Evolutionary conservation across 2,329 filamentous ascomycete species (phyloP).

Genomic region (Penicillium sp.): DNA sequence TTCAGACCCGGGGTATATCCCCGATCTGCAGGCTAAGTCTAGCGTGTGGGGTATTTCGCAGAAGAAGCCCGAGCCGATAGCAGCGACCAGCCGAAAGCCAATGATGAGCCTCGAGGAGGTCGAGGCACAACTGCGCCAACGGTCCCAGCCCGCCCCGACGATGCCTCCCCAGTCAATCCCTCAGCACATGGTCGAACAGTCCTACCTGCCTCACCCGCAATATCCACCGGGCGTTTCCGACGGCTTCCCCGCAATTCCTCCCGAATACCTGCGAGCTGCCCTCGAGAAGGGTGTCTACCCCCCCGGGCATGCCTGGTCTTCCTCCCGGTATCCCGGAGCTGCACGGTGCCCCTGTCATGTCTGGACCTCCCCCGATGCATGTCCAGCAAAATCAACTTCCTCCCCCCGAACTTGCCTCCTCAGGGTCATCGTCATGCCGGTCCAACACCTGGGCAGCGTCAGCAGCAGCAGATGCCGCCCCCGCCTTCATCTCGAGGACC

Average conservation of each 20-base stretch:
- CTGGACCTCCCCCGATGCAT: constrained; percentile 67
- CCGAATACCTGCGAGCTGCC: constrained; percentile 54
- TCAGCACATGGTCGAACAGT: constrained; percentile 34
- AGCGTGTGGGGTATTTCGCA: constrained; percentile 81
- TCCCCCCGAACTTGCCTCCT: constrained; percentile 49
- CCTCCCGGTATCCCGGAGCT: constrained; percentile 49
- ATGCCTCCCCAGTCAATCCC: constrained; percentile 35
- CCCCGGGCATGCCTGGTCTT: constrained; percentile 43
- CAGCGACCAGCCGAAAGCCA: constrained; percentile 57
- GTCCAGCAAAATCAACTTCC: constrained; percentile 77
- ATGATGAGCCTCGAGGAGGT: constrained; percentile 97
- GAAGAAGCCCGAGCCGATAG: constrained; percentile 38
- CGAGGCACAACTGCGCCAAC: constrained; percentile 84
- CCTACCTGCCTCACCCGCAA: constrained; percentile 39
- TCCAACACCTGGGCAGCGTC: constrained; percentile 42
- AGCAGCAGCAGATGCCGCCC: constrained; percentile 42
- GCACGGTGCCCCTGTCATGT: constrained; percentile 41
- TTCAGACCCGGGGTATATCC: constrained; percentile 78
- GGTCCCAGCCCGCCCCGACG: constrained; percentile 49
- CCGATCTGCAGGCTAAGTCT: constrained; percentile 88
- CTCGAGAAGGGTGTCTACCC: constrained; percentile 40
- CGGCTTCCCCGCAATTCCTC: constrained; percentile 42
- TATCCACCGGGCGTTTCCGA: constrained; percentile 38
- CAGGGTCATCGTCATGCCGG: constrained; percentile 41
- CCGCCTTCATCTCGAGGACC: constrained; percentile 40